These are phyloP conservation scores for Syncephalastrum monosporum DNA, from an alignment of 371 early-diverging fungal species.

Conservation along the genomic window DNA sequence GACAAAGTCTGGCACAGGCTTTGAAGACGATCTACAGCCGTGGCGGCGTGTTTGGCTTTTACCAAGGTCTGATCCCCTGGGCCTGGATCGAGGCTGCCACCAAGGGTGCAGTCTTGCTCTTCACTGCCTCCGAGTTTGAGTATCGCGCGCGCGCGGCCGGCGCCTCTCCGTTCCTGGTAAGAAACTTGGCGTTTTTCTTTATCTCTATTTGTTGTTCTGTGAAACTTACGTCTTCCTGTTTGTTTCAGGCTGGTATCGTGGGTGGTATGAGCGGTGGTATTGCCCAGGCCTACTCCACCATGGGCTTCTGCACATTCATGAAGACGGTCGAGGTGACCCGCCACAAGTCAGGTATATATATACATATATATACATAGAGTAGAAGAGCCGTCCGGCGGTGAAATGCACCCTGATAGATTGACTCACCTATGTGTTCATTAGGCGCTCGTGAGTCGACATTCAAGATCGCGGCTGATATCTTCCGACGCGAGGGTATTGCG, in stretches of 20 bases:
- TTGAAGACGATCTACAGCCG: constrained; percentile 70
- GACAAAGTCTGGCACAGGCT: constrained; percentile 71
- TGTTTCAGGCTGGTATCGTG: constrained; percentile 70
- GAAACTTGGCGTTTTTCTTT: constrained; percentile 10
- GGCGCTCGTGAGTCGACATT: constrained; percentile 61
- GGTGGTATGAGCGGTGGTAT: constrained; percentile 94
- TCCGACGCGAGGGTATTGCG: constrained; percentile 86
- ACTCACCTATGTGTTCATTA: too few species aligned
- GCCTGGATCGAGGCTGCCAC: constrained; percentile 90
- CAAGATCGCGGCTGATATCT: constrained; percentile 85
- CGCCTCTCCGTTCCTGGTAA: constrained; percentile 58
- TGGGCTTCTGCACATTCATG: constrained; percentile 99
- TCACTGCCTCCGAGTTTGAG: constrained; percentile 93
- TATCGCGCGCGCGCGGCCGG: constrained; percentile 59
- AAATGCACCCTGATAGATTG: too few species aligned
- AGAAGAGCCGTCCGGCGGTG: too few species aligned
- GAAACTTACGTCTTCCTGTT: too few species aligned
- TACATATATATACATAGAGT: too few species aligned
- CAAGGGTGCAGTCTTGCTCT: constrained; percentile 95
- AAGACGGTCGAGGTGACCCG: constrained; percentile 98
- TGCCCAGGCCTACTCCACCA: constrained; percentile 93
- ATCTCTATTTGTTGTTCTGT: not conserved
- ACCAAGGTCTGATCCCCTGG: constrained; percentile 83
- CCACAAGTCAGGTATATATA: constrained; percentile 70
- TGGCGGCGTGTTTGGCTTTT: constrained; percentile 82